Percentiles rank a stretch among this genome's conserved stretches.
These are phyloP conservation scores for Cornus controversa DNA, from an alignment of 148 eudicot genomes.

Conservation along the genomic window DNA sequence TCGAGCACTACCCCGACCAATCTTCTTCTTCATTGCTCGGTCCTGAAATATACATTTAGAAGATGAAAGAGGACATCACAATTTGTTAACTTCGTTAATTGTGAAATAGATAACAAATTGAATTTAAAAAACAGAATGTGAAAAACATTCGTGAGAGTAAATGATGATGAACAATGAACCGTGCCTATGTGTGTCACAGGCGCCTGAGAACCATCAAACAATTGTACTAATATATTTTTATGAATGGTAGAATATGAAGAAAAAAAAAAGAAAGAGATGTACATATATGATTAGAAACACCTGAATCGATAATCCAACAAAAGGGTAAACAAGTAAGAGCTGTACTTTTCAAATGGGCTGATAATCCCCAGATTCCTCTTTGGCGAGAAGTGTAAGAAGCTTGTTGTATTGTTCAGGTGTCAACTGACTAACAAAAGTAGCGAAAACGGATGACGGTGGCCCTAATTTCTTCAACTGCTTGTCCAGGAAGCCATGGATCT, in stretches of 20 bases:
- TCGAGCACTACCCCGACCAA: conserved; percentile 10
- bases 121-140: conserved; percentile 3
- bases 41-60: conserved; percentile 10
- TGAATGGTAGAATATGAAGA: not conserved
- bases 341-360: too few species aligned
- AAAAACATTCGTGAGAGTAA: not conserved
- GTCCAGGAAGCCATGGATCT: too few species aligned
- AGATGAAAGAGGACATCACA: conserved; percentile 1
- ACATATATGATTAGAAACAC: too few species aligned
- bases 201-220: conserved; percentile 2
- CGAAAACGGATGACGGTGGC: too few species aligned
- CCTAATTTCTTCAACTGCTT: too few species aligned
- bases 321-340: too few species aligned
- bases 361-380: too few species aligned
- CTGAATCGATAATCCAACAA: too few species aligned
- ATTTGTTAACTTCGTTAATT: conserved; percentile 12
- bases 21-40: conserved; percentile 5
- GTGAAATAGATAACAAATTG: conserved; percentile 11
- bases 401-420: too few species aligned
- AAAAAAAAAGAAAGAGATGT: too few species aligned
- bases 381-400: too few species aligned
- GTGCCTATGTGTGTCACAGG: conserved; percentile 9
- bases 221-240: not conserved
- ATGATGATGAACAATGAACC: not conserved
- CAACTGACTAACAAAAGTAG: too few species aligned